Percentiles rank a stretch among this genome's conserved stretches.
Conservation (phyloP, 2,329 filamentous ascomycete species). For the Myrmaecium sp. region DNA sequence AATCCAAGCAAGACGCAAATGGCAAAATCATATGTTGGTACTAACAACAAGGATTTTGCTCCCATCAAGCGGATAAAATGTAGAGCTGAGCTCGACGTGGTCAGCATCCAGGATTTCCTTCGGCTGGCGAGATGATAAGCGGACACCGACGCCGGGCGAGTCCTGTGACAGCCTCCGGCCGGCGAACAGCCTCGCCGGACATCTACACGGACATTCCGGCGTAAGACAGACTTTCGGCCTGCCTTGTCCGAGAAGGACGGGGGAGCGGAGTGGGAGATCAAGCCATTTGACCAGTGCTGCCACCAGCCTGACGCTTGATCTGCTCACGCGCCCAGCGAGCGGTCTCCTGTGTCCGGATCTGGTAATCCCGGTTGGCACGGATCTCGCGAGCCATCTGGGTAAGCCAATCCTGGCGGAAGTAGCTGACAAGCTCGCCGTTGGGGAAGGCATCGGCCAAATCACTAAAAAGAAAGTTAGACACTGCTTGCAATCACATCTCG, state of each 20-base stretch:
- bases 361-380: constrained; percentile 74
- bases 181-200: not conserved
- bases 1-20: no score
- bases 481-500: constrained; percentile 1
- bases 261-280: no score
- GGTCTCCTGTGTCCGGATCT: constrained; percentile 72
- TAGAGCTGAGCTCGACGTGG: no score
- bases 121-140: no score
- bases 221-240: not conserved
- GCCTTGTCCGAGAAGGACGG: no score
- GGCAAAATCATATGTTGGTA: no score
- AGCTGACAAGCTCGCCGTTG: constrained; percentile 65
- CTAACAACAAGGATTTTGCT: no score
- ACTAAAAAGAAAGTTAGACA: constrained; percentile 30
- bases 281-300: no score
- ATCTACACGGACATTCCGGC: not conserved
- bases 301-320: constrained; percentile 73
- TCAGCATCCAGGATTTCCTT: no score
- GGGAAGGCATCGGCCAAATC: constrained; percentile 91
- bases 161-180: no score
- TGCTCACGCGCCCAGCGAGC: constrained; percentile 95
- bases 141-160: no score
- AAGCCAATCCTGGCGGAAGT: constrained; percentile 85
- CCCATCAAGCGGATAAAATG: no score
- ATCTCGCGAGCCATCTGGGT: constrained; percentile 82